Percentiles rank a stretch among this genome's conserved stretches.
Conservation (phyloP, 768 basidiomycete genomes). For the Lanmaoa rubissima region DNA sequence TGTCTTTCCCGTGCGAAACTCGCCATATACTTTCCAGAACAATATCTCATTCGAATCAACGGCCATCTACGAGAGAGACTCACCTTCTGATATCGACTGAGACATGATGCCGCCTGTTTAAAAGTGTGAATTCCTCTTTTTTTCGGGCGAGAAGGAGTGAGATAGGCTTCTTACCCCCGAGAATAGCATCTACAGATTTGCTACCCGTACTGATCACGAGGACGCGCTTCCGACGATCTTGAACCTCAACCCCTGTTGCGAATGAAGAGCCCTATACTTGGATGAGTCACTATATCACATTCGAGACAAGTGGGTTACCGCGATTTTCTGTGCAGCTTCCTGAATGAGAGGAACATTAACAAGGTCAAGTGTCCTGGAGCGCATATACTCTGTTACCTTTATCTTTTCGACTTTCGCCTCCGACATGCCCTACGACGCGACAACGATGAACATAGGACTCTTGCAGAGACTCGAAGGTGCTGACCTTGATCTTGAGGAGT, state of each 20-base stretch:
- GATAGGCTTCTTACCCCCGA: constrained; percentile 60
- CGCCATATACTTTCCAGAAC: constrained; percentile 73
- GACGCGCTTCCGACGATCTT: constrained; percentile 80
- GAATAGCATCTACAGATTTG: constrained; percentile 83
- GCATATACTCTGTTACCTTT: constrained; percentile 51
- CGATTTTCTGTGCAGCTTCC: constrained; percentile 89
- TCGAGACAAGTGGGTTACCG: constrained; percentile 40
- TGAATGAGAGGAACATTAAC: constrained; percentile 28
- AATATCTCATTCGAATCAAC: background rate
- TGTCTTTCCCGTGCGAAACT: constrained; percentile 95
- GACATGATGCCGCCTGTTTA: constrained; percentile 79
- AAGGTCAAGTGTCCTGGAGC: background rate
- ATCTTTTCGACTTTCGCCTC: constrained; percentile 98
- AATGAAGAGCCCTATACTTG: constrained; percentile 79
- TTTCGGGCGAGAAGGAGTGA: background rate
- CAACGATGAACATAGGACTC: background rate
- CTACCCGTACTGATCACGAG: constrained; percentile 88
- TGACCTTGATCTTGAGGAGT: constrained; percentile 90
- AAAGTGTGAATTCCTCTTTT: background rate
- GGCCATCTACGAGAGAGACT: background rate
- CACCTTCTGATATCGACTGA: constrained; percentile 91
- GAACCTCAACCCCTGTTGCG: constrained; percentile 87
- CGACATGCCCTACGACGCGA: constrained; percentile 72
- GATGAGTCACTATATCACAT: background rate
- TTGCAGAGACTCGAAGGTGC: background rate